Evolutionary conservation across 345 rosid genomes (phyloP).

Genomic region (Gossypium turneri): DNA sequence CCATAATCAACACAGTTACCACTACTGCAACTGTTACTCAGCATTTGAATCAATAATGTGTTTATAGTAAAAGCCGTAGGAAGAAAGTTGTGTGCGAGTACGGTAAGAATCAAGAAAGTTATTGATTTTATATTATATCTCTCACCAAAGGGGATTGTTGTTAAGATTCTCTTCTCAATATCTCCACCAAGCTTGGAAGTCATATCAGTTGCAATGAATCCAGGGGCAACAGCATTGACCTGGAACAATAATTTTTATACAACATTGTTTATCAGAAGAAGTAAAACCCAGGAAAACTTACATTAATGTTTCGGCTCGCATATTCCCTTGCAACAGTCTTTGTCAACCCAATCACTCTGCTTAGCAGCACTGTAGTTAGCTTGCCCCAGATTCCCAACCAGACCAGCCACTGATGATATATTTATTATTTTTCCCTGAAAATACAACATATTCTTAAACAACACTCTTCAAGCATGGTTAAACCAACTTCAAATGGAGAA

Average conservation of each 20-base stretch:
- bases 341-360: slow-evolving; percentile 91
- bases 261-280: slow-evolving; percentile 11
- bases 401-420: slow-evolving; percentile 90
- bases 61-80: slow-evolving; percentile 1
- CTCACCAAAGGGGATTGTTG: slow-evolving; percentile 82
- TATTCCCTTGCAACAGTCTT: slow-evolving; percentile 86
- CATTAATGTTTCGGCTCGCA: slow-evolving; percentile 88
- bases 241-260: slow-evolving; percentile 19
- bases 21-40: not conserved
- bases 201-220: slow-evolving; percentile 94
- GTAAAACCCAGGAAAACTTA: slow-evolving; percentile 25
- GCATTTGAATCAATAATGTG: not conserved
- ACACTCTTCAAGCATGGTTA: not conserved
- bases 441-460: not conserved
- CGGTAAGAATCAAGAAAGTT: not conserved
- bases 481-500: not conserved
- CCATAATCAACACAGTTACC: slow-evolving; percentile 7
- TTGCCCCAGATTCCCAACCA: slow-evolving; percentile 91
- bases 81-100: not conserved
- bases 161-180: slow-evolving; percentile 84
- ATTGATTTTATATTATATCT: slow-evolving; percentile 1
- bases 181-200: slow-evolving; percentile 91
- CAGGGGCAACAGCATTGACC: slow-evolving; percentile 94
- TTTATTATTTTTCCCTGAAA: slow-evolving; percentile 85
- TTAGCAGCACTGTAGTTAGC: slow-evolving; percentile 97